Percentiles rank a stretch among this genome's conserved stretches.
These are phyloP conservation scores for Cucumis hystrix DNA, from an alignment of 306 rosid species.

Conservation along the genomic window DNA sequence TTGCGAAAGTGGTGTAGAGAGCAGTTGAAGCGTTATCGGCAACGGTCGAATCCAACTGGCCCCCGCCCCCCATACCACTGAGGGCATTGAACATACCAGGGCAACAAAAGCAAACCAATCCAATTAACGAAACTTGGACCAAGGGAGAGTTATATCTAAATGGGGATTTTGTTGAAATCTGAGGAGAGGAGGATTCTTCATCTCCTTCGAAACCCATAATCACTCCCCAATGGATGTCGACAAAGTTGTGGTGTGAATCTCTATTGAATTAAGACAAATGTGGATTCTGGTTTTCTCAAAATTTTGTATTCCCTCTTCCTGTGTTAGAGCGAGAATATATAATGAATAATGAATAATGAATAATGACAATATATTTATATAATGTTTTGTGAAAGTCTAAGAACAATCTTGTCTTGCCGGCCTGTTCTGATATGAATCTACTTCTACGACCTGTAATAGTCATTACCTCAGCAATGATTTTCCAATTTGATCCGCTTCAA, in stretches of 20 bases:
- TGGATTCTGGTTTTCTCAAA: not conserved
- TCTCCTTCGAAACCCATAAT: constrained; percentile 36
- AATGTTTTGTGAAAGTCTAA: not conserved
- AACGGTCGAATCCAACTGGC: constrained; percentile 61
- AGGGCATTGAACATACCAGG: constrained; percentile 97
- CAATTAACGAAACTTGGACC: constrained; percentile 44
- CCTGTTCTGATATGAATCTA: not conserved
- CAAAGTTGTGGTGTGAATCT: too few relatives aligned
- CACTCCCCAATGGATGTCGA: not conserved
- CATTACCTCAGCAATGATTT: too few relatives aligned
- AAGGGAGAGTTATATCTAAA: constrained; percentile 68
- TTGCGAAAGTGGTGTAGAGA: constrained; percentile 57
- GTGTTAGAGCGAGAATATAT: not conserved
- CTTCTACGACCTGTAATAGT: not conserved
- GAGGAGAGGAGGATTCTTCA: constrained; percentile 18
- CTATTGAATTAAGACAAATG: too few relatives aligned
- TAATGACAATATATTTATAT: too few relatives aligned
- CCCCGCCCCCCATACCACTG: constrained; percentile 88
- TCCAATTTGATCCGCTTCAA: too few relatives aligned
- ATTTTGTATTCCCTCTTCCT: too few relatives aligned
- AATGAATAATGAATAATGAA: too few relatives aligned
- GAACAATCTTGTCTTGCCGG: not conserved
- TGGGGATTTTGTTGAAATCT: constrained; percentile 11
- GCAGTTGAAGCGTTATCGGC: constrained; percentile 79
- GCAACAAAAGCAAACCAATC: constrained; percentile 80